Evolutionary conservation across 371 early-diverging fungal species (phyloP).

Genomic region (Actinomucor elegans): DNA sequence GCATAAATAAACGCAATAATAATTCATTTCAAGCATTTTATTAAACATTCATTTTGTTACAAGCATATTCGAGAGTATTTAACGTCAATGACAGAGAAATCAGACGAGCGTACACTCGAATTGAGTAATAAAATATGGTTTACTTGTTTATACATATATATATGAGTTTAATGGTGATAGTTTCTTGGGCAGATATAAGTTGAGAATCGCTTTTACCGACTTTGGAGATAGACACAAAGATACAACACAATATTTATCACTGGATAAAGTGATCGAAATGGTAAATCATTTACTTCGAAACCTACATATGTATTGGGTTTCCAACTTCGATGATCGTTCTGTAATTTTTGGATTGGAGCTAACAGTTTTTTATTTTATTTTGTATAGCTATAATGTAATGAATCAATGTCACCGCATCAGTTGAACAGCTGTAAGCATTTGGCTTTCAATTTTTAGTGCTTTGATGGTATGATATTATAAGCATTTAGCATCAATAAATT

Average conservation of each 20-base stretch:
- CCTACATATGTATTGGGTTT: too few relatives aligned
- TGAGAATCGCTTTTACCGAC: slow-evolving; percentile 56
- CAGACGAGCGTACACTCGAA: slow-evolving; percentile 8
- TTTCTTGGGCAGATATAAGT: slow-evolving; percentile 69
- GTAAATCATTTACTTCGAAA: slow-evolving; percentile 69
- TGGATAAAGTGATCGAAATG: slow-evolving; percentile 47
- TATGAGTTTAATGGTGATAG: slow-evolving; percentile 69
- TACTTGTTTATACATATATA: slow-evolving; percentile 54
- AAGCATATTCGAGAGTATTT: slow-evolving; percentile 33
- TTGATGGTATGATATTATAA: too few relatives aligned
- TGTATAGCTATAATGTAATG: too few relatives aligned
- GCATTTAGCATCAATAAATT: too few relatives aligned
- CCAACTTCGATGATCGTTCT: too few relatives aligned
- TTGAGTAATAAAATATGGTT: slow-evolving; percentile 48
- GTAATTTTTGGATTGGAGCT: too few relatives aligned
- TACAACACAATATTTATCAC: slow-evolving; percentile 15
- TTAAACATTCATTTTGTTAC: background rate
- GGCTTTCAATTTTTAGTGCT: too few relatives aligned
- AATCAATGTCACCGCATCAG: too few relatives aligned
- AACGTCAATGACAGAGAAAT: slow-evolving; percentile 12
- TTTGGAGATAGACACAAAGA: slow-evolving; percentile 35
- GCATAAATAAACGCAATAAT: slow-evolving; percentile 12
- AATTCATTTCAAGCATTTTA: background rate
- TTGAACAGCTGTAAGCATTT: too few relatives aligned
- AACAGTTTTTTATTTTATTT: too few relatives aligned